Percentiles rank a stretch among this genome's conserved stretches.
Evolutionary conservation across 768 basidiomycete genomes (phyloP).

Genomic region (Lactarius deliciosus): DNA sequence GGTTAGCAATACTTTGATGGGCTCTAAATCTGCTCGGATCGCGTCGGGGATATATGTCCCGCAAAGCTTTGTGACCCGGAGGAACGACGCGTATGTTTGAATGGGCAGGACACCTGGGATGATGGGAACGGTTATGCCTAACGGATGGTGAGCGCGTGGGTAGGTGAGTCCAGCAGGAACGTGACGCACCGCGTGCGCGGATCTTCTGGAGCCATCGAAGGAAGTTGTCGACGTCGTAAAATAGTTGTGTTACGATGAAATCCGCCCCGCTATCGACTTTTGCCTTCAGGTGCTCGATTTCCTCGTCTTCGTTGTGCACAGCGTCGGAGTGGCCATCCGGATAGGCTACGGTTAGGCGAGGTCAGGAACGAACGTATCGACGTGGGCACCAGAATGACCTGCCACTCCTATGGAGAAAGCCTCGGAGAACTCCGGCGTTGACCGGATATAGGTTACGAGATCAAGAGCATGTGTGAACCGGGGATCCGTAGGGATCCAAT

Average conservation of each 20-base stretch:
- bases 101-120: conserved; percentile 98
- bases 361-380: conserved; percentile 10
- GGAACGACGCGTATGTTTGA: conserved; percentile 92
- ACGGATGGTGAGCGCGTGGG: background rate
- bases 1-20: conserved; percentile 62
- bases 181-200: conserved; percentile 58
- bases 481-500: conserved; percentile 85
- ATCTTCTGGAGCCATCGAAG: conserved; percentile 74
- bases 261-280: conserved; percentile 96
- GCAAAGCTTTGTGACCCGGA: conserved; percentile 87
- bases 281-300: conserved; percentile 69
- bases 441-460: conserved; percentile 87
- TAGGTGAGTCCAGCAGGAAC: background rate
- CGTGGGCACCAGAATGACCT: conserved; percentile 45
- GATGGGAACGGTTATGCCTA: conserved; percentile 87
- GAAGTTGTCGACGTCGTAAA: conserved; percentile 93
- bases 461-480: conserved; percentile 83
- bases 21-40: conserved; percentile 65
- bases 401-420: conserved; percentile 95
- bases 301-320: conserved; percentile 53
- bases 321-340: conserved; percentile 85
- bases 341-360: conserved; percentile 57
- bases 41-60: conserved; percentile 70
- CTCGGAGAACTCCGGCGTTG: conserved; percentile 70
- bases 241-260: conserved; percentile 94